Evolutionary conservation across 371 early-diverging fungal species (phyloP).

Genomic region (Phascolomyces articulosus): DNA sequence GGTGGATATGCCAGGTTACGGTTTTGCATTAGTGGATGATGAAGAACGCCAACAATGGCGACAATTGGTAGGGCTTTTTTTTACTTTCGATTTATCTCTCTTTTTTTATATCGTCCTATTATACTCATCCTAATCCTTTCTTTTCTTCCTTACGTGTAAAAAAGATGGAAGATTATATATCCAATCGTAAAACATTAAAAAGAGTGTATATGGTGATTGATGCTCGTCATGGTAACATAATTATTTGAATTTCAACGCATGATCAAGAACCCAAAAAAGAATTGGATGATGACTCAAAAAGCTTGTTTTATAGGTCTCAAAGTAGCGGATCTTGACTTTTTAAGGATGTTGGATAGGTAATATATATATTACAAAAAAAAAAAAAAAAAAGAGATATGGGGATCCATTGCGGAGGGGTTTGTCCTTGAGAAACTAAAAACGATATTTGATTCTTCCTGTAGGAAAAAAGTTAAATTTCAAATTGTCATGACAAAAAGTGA

Average conservation of each 20-base stretch:
- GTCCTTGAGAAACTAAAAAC: no score
- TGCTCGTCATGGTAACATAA: conserved; percentile 72
- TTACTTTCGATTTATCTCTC: no score
- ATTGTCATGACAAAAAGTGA: conserved; percentile 86
- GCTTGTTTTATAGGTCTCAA: conserved; percentile 51
- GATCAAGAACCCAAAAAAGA: no score
- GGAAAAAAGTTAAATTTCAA: conserved; percentile 66
- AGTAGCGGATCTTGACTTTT: conserved; percentile 61
- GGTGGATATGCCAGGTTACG: conserved; percentile 90
- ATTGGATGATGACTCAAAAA: no score
- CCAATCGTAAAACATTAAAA: conserved; percentile 60
- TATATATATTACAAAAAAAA: no score
- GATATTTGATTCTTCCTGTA: conserved; percentile 10
- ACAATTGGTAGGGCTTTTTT: conserved; percentile 52
- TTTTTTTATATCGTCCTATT: no score
- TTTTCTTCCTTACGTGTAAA: neutral
- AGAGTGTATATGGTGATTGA: conserved; percentile 77
- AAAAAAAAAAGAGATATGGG: no score
- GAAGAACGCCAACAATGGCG: conserved; percentile 62
- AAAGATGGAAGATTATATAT: conserved; percentile 74
- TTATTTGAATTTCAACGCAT: neutral
- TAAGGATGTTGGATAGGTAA: conserved; percentile 60
- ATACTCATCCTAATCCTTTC: no score
- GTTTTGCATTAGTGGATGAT: conserved; percentile 83
- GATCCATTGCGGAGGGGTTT: no score